Evolutionary conservation across 1,139 yeast genomes (phyloP), one percentile per base, ranked within the genome.

Genomic region (Yamadazyma jaroonii): DNA sequence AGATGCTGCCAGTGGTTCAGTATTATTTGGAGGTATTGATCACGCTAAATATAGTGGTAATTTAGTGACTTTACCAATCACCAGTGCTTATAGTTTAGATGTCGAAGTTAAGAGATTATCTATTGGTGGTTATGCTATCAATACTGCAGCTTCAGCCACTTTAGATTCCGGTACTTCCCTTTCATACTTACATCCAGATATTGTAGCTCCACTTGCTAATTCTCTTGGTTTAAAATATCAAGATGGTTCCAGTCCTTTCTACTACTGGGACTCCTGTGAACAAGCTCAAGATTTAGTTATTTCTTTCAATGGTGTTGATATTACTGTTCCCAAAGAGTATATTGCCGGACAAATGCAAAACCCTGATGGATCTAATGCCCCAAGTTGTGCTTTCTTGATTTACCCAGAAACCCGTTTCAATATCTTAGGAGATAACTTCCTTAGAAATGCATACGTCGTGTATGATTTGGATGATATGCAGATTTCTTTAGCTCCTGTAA

Each of bases 371-470:
- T 59, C 38, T 10, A 14, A 25, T 15, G 23, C 35, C 23, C 25
- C 34, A 15, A 39, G 35, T 23, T 33, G 39, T 31, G 39, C 34
- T 26, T 25, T 42, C 11, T 24, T 11, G 6, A 26, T 44, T 13
- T 24, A 32, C 13, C 34, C 34, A 23, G 29, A 35, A 22, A n/a
- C 20, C n/a, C 21, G 17, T 5, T 56, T 46, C 43, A 47, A 58
- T 34, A 53, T 64, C 35, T 55, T 87, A 12, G 96, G 96, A 35
- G 95, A 86, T 58, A 74, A 80, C 21, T 79, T 87, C 61, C 63
- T 89, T 52, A 72, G 87, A 44, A 68, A 77, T 36, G 89, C 84
- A 10, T 88, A 88, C 55, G 74, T 79, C 38, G 95, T 86, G 32
- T 87, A 77, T 50, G 89, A 88, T 57, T 63, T 86, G 46, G 89